Base-by-base conservation (phyloP, 1,284 basidiomycete genomes). In the Ceratobasidium sp. region DNA sequence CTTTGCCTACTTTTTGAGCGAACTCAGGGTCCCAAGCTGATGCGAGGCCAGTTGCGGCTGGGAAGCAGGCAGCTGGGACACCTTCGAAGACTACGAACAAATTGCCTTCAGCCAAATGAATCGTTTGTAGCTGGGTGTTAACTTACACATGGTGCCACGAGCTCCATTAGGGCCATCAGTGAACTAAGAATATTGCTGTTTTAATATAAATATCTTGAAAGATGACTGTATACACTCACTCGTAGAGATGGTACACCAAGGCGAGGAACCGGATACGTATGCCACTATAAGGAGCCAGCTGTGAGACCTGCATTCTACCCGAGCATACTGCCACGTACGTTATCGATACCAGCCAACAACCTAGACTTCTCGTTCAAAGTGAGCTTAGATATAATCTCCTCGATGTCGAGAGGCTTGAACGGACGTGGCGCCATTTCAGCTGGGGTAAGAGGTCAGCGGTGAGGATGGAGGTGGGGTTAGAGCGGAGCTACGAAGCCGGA, bases 21-120 rank as follows among this genome's bases (percentile, higher is more conserved):
- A 81, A 73, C n/a, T 78, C 75, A 1, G 69, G 53, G 56, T 81
- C 80, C 78, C 78, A 81, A 10, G 78, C 71, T 3, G 80, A 80
- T 2, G 71, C 80, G 5, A 81, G 74, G 51, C 77, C 79, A 7
- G 80, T 81, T n/a, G 78, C 80, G 26, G 75, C 76, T 13, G 75
- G 77, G 53, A 71, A 79, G 31, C 67, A 78, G 5, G 58, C 58
- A n/a, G 68, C 65, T 11, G 78, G 67, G 28, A 75, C 75, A 65
- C 73, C 60, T 37, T 77, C 68, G 37, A 65, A 54, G 58, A 51
- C 64, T 63, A 37, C n/a, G 33, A 49, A 33, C 49, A 49, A 47
- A 42, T 33, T 3, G 4, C 39, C n/a, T 45, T 64, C 4, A 31
- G 23, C 39, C 2, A 47, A 54, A 13, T 6, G 8, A 54, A 39